Evolutionary conservation across 768 basidiomycete genomes (phyloP), one percentile per base, ranked within the genome.

Genomic region (Hebeloma cylindrosporum): DNA sequence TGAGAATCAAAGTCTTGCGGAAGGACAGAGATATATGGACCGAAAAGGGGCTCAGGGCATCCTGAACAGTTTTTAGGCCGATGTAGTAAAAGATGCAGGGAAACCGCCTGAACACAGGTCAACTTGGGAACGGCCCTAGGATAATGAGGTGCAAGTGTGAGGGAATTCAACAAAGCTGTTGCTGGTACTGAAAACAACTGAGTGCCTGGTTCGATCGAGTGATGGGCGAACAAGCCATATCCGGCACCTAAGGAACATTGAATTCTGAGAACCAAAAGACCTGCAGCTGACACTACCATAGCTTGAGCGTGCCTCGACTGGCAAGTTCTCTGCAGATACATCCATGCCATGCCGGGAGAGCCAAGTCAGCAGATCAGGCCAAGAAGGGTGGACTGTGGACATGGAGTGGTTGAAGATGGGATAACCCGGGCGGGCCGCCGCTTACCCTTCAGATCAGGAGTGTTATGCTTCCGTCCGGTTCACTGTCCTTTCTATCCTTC

Each of bases 1-100:
- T 96, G 93, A 18, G 70, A 70, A 30, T 73, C 73, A 61, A 98
- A 94, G 21, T 81, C 65, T 43, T 61, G 60, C 2, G 95, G 95
- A 20, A 97, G 67, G 1, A 82, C 74, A 0, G 84, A 82, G 34
- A 96, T 82, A 60, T 92, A 96, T 1, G 89, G 84, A 20, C 84
- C 79, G 61, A 83, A 85, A 10, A 61, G 61, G 52, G 75, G 68
- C 54, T 88, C 85, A 18, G 48, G 50, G 16, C 79, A 82, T 13
- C 57, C 62, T 5, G 60, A 57, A n/a, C 45, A 51, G 28, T 54
- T 55, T 25, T 48, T 42, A 1, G 84, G 85, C 31, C 75, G 76
- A 64, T 88, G 74, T 2, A 93, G 67, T 29, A 80, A 72, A 7
- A 96, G 72, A 69, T 96, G 91, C 47, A 97, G 66, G 5, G 90